A percentile compares a stretch with the other conserved stretches of the same genome.
phyloP scores from a whole-genome alignment of 139 green algal species.

The Edaphochlamys debaryana region DNA sequence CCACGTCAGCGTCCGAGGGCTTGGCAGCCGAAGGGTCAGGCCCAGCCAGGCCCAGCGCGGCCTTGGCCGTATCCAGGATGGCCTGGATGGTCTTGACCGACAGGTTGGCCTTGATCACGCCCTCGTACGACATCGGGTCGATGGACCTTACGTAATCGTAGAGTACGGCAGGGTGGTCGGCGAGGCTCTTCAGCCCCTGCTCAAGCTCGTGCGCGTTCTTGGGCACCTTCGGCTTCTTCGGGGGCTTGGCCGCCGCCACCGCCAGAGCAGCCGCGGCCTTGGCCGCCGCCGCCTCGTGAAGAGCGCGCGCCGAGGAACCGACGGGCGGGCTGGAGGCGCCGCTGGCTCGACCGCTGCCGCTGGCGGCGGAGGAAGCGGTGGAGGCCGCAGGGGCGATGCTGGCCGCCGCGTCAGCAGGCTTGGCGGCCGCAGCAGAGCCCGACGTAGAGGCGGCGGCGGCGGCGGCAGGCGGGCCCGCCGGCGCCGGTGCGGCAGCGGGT shows the following conservation, averaged over 20 bases:
- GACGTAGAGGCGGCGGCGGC: background rate
- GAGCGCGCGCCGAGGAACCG: background rate
- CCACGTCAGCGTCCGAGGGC: background rate
- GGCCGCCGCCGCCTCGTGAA: background rate
- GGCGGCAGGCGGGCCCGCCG: background rate
- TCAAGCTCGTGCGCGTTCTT: slow-evolving; percentile 40
- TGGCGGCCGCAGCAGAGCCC: background rate
- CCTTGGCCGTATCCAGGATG: background rate
- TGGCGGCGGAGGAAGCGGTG: background rate
- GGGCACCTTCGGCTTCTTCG: slow-evolving; percentile 16
- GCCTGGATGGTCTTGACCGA: background rate
- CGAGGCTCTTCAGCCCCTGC: slow-evolving; percentile 29
- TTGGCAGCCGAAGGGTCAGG: background rate
- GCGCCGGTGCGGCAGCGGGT: background rate
- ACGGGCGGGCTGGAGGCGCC: background rate
- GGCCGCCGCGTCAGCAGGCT: background rate
- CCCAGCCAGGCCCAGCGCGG: background rate
- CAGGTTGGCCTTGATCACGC: slow-evolving; percentile 27
- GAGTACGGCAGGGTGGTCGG: slow-evolving; percentile 17
- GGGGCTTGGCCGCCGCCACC: background rate
- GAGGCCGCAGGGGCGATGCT: background rate
- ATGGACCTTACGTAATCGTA: slow-evolving; percentile 5
- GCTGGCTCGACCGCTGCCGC: no score
- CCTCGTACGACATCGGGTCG: slow-evolving; percentile 14
- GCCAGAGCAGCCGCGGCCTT: slow-evolving; percentile 25